Conservation (phyloP, 345 rosid genomes). For the Melaleuca quinquenervia region DNA sequence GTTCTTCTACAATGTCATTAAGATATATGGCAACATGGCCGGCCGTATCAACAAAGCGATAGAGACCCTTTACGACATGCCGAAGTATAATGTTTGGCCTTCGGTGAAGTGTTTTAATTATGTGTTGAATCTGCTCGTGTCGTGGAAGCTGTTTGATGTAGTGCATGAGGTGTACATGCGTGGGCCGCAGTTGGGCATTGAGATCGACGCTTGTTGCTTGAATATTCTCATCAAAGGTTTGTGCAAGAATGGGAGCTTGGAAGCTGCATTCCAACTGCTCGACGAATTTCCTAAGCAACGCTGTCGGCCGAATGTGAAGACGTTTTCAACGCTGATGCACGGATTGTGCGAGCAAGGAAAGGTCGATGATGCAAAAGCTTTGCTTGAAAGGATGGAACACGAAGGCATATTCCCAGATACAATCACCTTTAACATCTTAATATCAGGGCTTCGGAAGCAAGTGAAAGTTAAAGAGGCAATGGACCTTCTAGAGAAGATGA, state of each 20-base stretch:
- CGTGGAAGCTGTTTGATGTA: slow-evolving; percentile 49
- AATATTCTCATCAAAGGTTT: slow-evolving; percentile 74
- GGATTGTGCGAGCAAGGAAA: slow-evolving; percentile 50
- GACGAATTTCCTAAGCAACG: slow-evolving; percentile 89
- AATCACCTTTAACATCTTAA: slow-evolving; percentile 68
- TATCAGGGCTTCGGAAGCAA: slow-evolving; percentile 72
- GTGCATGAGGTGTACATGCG: slow-evolving; percentile 43
- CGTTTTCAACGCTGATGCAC: slow-evolving; percentile 66
- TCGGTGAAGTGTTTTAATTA: slow-evolving; percentile 58
- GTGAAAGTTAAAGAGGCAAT: slow-evolving; percentile 63
- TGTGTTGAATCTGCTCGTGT: slow-evolving; percentile 58
- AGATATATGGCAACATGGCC: slow-evolving; percentile 50
- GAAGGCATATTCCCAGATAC: slow-evolving; percentile 62
- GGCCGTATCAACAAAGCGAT: slow-evolving; percentile 59
- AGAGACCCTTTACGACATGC: slow-evolving; percentile 56
- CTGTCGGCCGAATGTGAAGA: slow-evolving; percentile 58
- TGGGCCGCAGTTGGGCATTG: slow-evolving; percentile 62
- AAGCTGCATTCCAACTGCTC: slow-evolving; percentile 64
- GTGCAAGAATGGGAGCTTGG: slow-evolving; percentile 55
- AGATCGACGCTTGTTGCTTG: slow-evolving; percentile 74
- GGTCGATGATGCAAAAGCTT: slow-evolving; percentile 43
- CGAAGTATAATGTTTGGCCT: slow-evolving; percentile 66
- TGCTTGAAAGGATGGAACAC: slow-evolving; percentile 68
- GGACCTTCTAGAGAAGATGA: slow-evolving; percentile 51
- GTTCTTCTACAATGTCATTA: slow-evolving; percentile 68